These are phyloP conservation scores for Suillus decipiens DNA, from an alignment of 768 basidiomycete genomes.

Conservation along the genomic window DNA sequence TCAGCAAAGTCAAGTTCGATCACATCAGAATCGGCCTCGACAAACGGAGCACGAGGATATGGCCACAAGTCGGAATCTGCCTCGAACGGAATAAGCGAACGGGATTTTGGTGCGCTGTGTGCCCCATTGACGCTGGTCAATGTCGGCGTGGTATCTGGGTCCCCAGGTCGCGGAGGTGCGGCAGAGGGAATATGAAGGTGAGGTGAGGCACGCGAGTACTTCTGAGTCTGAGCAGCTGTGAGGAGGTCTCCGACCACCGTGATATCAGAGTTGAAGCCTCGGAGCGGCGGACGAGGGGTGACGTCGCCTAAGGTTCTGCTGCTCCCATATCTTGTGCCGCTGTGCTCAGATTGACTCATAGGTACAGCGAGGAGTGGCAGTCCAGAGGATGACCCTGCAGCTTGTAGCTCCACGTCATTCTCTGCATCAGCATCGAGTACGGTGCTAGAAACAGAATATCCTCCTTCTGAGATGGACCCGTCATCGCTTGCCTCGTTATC, in stretches of 20 bases:
- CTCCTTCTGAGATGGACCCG: conserved; percentile 39
- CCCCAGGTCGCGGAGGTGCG: conserved; percentile 14
- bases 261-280: conserved; percentile 37
- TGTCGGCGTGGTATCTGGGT: conserved; percentile 12
- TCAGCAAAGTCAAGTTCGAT: conserved; percentile 78
- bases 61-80: conserved; percentile 73
- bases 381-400: conserved; percentile 34
- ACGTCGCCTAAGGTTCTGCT: conserved; percentile 46
- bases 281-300: conserved; percentile 57
- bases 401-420: conserved; percentile 25
- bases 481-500: conserved; percentile 51
- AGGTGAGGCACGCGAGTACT: conserved; percentile 7
- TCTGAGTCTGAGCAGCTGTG: conserved; percentile 22
- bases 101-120: conserved; percentile 27
- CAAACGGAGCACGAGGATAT: conserved; percentile 51
- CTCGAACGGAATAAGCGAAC: conserved; percentile 60
- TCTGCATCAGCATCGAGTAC: conserved; percentile 35
- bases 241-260: conserved; percentile 31
- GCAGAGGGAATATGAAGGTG: conserved; percentile 5
- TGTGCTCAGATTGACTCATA: conserved; percentile 19
- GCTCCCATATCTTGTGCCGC: conserved; percentile 17
- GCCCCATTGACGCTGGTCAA: conserved; percentile 15
- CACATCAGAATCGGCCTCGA: conserved; percentile 53
- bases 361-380: conserved; percentile 36
- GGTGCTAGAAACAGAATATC: conserved; percentile 45